These are phyloP conservation scores for Moricandia moricandioides DNA, from an alignment of 345 rosid species.

Conservation along the genomic window DNA sequence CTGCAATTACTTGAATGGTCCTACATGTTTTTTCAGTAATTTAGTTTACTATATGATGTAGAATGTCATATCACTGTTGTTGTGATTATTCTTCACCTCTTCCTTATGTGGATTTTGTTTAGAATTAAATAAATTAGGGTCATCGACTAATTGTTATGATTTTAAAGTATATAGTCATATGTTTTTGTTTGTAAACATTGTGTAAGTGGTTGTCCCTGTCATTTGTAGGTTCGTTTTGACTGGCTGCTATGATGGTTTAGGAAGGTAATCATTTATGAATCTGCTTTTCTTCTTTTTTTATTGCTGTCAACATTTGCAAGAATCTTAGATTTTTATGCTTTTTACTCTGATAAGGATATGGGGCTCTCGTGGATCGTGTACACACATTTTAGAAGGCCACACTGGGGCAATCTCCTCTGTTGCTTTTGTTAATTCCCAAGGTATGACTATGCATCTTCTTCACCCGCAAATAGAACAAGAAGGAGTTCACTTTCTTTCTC, in stretches of 20 bases:
- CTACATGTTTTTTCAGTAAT: background rate
- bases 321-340: background rate
- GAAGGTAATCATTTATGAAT: constrained; percentile 47
- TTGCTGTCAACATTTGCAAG: constrained; percentile 4
- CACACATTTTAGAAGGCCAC: constrained; percentile 86
- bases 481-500: too few relatives aligned
- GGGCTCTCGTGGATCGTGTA: constrained; percentile 69
- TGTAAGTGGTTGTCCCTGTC: background rate
- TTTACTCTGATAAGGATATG: constrained; percentile 53
- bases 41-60: background rate
- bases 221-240: constrained; percentile 77
- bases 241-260: constrained; percentile 81
- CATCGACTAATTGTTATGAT: background rate
- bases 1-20: background rate
- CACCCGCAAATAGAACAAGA: too few relatives aligned
- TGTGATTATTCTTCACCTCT: background rate
- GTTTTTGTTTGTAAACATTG: background rate
- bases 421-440: constrained; percentile 48
- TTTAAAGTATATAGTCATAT: background rate
- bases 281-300: too few relatives aligned
- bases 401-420: constrained; percentile 70
- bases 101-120: background rate
- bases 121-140: background rate
- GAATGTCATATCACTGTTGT: background rate
- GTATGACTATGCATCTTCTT: constrained; percentile 35